phyloP scores from a whole-genome alignment of 2,329 filamentous ascomycete genomes.

The Canariomyces notabilis region DNA sequence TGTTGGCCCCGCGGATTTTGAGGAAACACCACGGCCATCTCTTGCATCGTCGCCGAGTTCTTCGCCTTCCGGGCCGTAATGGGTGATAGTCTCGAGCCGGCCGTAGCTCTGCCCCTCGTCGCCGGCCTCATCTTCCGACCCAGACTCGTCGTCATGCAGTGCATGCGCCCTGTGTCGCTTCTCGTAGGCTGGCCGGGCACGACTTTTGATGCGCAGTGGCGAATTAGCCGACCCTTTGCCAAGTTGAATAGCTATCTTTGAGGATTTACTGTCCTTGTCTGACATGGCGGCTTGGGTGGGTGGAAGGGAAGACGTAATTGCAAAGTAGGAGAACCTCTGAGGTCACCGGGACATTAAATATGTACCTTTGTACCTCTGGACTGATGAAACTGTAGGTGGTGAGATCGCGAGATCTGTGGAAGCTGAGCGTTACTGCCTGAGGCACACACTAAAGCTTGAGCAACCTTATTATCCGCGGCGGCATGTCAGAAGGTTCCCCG shows the following conservation, averaged over 20 bases:
- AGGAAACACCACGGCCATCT: background rate
- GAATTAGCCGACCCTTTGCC: slow-evolving; percentile 12
- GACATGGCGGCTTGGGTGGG: slow-evolving; percentile 13
- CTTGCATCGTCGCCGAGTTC: slow-evolving; percentile 6
- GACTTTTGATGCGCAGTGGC: slow-evolving; percentile 16
- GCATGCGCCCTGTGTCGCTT: slow-evolving; percentile 23
- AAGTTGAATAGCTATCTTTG: slow-evolving; percentile 22
- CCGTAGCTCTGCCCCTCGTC: slow-evolving; percentile 17
- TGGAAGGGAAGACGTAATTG: background rate
- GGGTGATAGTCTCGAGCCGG: slow-evolving; percentile 43
- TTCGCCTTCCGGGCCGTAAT: slow-evolving; percentile 10
- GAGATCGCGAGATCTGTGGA: background rate
- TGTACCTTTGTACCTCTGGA: background rate
- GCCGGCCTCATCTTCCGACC: slow-evolving; percentile 30
- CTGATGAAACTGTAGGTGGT: background rate
- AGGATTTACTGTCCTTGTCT: slow-evolving; percentile 12
- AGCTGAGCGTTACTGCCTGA: slow-evolving; percentile 7
- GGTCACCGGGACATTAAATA: too few species aligned
- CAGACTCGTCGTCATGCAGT: slow-evolving; percentile 17
- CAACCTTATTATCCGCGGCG: slow-evolving; percentile 1
- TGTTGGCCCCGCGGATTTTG: background rate
- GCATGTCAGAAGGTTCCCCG: background rate
- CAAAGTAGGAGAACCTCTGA: background rate
- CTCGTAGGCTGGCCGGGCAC: slow-evolving; percentile 16
- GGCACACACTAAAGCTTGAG: background rate